Evolutionary conservation across 352 stramenopile genomes (phyloP), one percentile per base, ranked within the genome.

Genomic region (Phytopythium boreale): DNA sequence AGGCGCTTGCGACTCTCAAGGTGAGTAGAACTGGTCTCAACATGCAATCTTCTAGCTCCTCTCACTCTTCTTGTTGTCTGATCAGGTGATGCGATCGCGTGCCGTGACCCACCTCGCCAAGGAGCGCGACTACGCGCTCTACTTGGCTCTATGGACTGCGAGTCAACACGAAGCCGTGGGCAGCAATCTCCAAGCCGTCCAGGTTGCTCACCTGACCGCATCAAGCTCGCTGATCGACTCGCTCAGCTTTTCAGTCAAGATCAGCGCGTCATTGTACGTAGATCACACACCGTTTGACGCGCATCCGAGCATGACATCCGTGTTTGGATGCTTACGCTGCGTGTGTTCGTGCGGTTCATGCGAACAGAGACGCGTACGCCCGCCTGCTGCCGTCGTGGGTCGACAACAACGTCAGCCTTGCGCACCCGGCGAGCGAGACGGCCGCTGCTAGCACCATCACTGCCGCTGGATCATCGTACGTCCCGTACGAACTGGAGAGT

Each of bases 401-500:
- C 44, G 75, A 63, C 58, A 84, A 67, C 37, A 72, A 74, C 57
- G 61, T 58, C 34, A 68, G 67, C 50, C 72, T 87, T 11, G 68
- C 7, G 8, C 20, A 27, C 19, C 10, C 9, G 20, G 7, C 51
- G 4, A 29, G 12, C 24, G 27, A 12, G 10, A n/a, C 11, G 0
- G 10, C 17, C 51, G 8, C 59, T n/a, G 46, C 67, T 15, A 56
- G 58, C 20, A 55, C 47, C 14, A 60, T 50, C 41, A 7, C n/a
- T 10, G 50, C 61, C 39, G 39, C 56, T 43, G 65, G 58, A 60
- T 52, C 68, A 43, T 10, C 69, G 0, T 89, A 88, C 43, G 78
- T 88, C 61, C 84, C 79, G 10, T 87, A 87, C 63, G 79, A 91
- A 57, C 67, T 90, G 55, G 84, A 93, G 68, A 87, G 74, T 37